phyloP scores from a whole-genome alignment of 1,284 basidiomycete species.

The Testicularia cyperi region DNA sequence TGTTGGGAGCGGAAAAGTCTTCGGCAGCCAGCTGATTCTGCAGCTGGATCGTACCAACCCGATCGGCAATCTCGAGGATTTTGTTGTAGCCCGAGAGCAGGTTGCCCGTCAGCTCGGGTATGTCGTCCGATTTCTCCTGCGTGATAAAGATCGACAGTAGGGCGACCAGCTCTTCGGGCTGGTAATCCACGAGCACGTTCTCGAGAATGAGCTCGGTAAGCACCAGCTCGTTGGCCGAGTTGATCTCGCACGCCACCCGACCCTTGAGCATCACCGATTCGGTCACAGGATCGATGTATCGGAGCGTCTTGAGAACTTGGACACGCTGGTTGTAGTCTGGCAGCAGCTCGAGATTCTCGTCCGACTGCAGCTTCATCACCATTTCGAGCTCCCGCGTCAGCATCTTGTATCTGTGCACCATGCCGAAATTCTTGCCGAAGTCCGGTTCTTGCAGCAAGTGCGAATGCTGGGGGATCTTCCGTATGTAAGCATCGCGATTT shows the following conservation, averaged over 20 bases:
- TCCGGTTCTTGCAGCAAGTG: constrained; percentile 57
- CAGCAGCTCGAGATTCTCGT: constrained; percentile 93
- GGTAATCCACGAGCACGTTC: constrained; percentile 84
- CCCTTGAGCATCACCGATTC: constrained; percentile 89
- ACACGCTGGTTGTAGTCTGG: constrained; percentile 96
- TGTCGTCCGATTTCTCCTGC: constrained; percentile 90
- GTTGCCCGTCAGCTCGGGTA: constrained; percentile 76
- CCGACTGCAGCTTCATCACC: constrained; percentile 59
- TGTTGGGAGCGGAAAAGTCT: constrained; percentile 40
- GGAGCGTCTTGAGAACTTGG: constrained; percentile 81
- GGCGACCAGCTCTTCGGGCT: constrained; percentile 95
- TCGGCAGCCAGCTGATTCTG: constrained; percentile 65
- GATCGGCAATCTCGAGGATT: constrained; percentile 79
- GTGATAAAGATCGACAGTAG: constrained; percentile 94
- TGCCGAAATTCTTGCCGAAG: constrained; percentile 74
- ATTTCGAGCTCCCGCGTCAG: constrained; percentile 72
- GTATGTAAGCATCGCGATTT: constrained; percentile 66
- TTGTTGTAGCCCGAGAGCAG: constrained; percentile 73
- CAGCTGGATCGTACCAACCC: constrained; percentile 77
- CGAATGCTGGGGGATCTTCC: constrained; percentile 32
- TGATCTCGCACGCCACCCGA: constrained; percentile 97
- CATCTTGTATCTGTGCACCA: constrained; percentile 73
- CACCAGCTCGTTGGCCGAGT: constrained; percentile 82
- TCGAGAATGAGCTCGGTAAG: constrained; percentile 96
- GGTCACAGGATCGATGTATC: constrained; percentile 67